Evolutionary conservation across 75 land plant genomes (phyloP).

Genomic region (Cunninghamia lanceolata): DNA sequence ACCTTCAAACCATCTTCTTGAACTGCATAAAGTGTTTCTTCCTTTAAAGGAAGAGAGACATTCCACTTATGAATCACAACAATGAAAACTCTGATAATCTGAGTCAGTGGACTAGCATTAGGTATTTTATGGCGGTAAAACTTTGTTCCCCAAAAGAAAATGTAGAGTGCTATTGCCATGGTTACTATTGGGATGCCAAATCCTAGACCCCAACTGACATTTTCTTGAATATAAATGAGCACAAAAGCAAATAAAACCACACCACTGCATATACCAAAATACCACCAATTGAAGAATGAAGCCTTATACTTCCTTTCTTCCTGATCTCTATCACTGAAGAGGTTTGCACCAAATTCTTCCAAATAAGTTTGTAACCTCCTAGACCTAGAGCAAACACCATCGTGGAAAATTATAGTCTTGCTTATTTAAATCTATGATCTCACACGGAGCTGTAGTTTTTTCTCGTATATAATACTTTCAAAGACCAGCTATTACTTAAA

Average conservation of each 20-base stretch:
- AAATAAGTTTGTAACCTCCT: slow-evolving; percentile 87
- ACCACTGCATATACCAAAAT: slow-evolving; percentile 69
- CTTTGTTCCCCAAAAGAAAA: slow-evolving; percentile 42
- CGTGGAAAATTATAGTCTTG: not conserved
- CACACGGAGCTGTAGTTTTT: not conserved
- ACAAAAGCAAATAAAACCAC: slow-evolving; percentile 52
- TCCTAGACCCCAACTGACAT: slow-evolving; percentile 68
- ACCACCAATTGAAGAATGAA: slow-evolving; percentile 81
- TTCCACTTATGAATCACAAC: slow-evolving; percentile 17
- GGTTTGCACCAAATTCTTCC: slow-evolving; percentile 94
- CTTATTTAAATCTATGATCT: not conserved
- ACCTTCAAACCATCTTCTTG: slow-evolving; percentile 9
- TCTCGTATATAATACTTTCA: too few species aligned
- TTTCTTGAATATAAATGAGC: slow-evolving; percentile 69
- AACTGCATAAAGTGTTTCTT: not conserved
- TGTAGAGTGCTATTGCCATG: slow-evolving; percentile 45
- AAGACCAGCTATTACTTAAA: too few species aligned
- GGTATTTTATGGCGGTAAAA: slow-evolving; percentile 32
- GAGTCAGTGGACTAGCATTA: slow-evolving; percentile 43
- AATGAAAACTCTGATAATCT: slow-evolving; percentile 26
- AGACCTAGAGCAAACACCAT: slow-evolving; percentile 70
- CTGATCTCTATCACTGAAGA: slow-evolving; percentile 41
- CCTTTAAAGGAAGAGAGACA: not conserved
- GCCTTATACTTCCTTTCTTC: slow-evolving; percentile 26
- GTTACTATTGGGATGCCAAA: slow-evolving; percentile 62